These are phyloP conservation scores for Tuber microsphaerosporum DNA, from an alignment of 495 filamentous ascomycete genomes.

Conservation along the genomic window DNA sequence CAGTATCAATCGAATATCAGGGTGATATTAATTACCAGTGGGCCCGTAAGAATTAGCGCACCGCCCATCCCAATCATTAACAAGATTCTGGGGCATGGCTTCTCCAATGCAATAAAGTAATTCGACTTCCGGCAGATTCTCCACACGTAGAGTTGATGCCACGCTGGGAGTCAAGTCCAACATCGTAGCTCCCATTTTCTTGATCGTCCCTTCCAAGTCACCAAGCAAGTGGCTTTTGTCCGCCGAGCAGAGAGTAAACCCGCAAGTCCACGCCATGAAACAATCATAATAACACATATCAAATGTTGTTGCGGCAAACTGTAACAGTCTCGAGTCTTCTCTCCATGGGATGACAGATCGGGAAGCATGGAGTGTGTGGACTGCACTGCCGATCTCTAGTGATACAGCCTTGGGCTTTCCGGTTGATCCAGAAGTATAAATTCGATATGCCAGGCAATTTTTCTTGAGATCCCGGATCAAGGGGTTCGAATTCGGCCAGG, in stretches of 20 bases:
- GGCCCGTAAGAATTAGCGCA: slow-evolving; percentile 57
- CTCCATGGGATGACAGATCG: slow-evolving; percentile 42
- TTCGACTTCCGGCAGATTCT: slow-evolving; percentile 41
- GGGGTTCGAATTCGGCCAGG: slow-evolving; percentile 25
- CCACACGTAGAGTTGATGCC: slow-evolving; percentile 37
- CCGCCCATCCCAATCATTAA: slow-evolving; percentile 53
- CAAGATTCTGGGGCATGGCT: slow-evolving; percentile 50
- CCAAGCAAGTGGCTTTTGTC: slow-evolving; percentile 39
- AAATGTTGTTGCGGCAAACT: slow-evolving; percentile 47
- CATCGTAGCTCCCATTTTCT: slow-evolving; percentile 37
- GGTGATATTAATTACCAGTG: slow-evolving; percentile 27
- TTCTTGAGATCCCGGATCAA: slow-evolving; percentile 21
- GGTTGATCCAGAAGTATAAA: slow-evolving; percentile 46
- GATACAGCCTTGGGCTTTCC: slow-evolving; percentile 45
- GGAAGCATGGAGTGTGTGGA: slow-evolving; percentile 43
- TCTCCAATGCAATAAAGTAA: slow-evolving; percentile 48
- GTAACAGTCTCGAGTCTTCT: slow-evolving; percentile 39
- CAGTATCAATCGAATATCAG: slow-evolving; percentile 8
- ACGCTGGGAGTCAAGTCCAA: slow-evolving; percentile 46
- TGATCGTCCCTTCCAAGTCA: slow-evolving; percentile 40
- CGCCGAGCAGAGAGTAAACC: slow-evolving; percentile 45
- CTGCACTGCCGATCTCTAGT: slow-evolving; percentile 43
- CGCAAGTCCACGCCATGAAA: slow-evolving; percentile 46
- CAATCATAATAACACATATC: slow-evolving; percentile 49
- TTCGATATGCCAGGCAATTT: slow-evolving; percentile 42